Evolutionary conservation across 2,329 filamentous ascomycete species (phyloP).

Genomic region (Calonectria fujianensis): DNA sequence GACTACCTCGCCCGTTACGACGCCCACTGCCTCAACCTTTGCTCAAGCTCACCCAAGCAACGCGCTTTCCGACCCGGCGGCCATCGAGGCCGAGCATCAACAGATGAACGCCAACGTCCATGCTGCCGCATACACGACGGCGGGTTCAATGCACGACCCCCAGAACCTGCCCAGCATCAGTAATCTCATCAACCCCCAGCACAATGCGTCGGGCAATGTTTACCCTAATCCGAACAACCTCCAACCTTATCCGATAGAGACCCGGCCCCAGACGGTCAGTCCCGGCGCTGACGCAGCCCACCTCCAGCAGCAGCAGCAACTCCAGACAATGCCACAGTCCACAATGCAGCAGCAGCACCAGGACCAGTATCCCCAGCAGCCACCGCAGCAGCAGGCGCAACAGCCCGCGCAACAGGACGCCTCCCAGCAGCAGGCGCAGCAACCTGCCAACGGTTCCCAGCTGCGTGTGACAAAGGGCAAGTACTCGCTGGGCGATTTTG

Average conservation of each 20-base stretch:
- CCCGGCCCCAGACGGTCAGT: conserved; percentile 59
- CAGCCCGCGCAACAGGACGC: conserved; percentile 58
- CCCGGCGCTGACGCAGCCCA: conserved; percentile 62
- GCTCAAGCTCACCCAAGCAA: conserved; percentile 49
- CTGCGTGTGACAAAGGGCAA: conserved; percentile 92
- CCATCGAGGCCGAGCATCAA: conserved; percentile 50
- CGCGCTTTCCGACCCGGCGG: conserved; percentile 43
- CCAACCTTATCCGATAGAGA: conserved; percentile 54
- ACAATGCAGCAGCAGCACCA: conserved; percentile 54
- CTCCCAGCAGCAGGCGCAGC: conserved; percentile 58
- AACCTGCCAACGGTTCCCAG: conserved; percentile 60
- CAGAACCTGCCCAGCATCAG: conserved; percentile 88
- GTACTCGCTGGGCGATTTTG: conserved; percentile 94
- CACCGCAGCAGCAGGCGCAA: conserved; percentile 58
- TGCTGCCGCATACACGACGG: conserved; percentile 52
- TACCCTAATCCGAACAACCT: conserved; percentile 50
- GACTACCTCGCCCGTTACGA: conserved; percentile 57
- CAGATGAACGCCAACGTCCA: conserved; percentile 56
- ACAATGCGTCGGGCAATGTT: conserved; percentile 65
- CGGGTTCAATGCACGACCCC: conserved; percentile 64
- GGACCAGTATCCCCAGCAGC: conserved; percentile 56
- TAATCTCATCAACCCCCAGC: conserved; percentile 83
- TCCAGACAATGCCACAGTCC: conserved; percentile 58
- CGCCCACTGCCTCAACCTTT: conserved; percentile 31
- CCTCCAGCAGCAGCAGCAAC: conserved; percentile 63